Conservation (phyloP, 345 rosid species). For the Odontarrhena argentea region DNA sequence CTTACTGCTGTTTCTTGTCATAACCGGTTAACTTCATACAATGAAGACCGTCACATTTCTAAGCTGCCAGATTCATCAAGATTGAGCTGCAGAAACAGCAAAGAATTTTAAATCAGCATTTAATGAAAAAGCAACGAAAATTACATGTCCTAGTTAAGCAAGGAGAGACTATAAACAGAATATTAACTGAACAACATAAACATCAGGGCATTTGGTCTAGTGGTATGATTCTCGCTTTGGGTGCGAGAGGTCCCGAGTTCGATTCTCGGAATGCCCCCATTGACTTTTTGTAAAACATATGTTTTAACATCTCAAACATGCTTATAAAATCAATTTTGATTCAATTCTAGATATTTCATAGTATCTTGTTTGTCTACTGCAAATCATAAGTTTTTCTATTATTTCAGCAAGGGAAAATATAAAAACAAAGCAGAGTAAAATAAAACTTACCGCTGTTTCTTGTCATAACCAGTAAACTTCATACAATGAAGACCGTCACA, state of each 20-base stretch:
- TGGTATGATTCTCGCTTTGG: slow-evolving; percentile 83
- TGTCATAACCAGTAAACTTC: neutral
- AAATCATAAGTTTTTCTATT: neutral
- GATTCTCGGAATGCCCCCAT: slow-evolving; percentile 53
- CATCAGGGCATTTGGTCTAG: slow-evolving; percentile 76
- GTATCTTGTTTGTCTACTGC: neutral
- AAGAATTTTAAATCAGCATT: neutral
- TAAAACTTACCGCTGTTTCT: neutral
- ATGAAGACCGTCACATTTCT: neutral
- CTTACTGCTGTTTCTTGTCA: neutral
- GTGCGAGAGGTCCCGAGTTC: slow-evolving; percentile 74
- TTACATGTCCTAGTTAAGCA: neutral
- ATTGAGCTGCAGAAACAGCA: neutral
- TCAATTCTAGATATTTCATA: neutral
- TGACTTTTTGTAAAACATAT: neutral
- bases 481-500: neutral
- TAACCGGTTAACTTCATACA: no score
- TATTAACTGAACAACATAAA: neutral
- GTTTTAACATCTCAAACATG: neutral
- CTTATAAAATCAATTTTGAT: neutral
- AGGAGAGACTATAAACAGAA: neutral
- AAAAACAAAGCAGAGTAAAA: neutral
- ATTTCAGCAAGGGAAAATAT: neutral
- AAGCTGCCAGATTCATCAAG: neutral
- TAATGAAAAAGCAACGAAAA: neutral